Conservation (phyloP, 148 eudicot species). For the Amaranthus palmeri region DNA sequence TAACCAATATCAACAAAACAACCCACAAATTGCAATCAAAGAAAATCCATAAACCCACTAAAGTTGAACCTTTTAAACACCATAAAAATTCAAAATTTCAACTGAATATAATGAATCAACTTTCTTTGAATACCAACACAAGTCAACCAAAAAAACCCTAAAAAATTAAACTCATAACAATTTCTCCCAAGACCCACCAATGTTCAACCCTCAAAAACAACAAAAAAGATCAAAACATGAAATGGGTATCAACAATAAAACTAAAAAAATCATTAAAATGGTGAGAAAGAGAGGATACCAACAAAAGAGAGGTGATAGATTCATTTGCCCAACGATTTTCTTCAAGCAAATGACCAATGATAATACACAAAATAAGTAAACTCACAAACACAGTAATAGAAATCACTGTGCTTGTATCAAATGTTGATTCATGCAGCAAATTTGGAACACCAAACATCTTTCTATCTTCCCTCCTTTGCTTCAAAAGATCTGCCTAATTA, state of each 20-base stretch:
- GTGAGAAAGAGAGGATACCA: conserved; percentile 24
- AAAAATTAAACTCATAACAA: not conserved
- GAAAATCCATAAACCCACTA: no score
- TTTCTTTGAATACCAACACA: not conserved
- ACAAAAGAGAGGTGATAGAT: conserved; percentile 59
- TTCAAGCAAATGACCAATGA: conserved; percentile 63
- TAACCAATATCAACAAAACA: no score
- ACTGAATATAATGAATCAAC: no score
- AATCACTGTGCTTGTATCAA: conserved; percentile 37
- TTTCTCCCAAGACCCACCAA: not conserved
- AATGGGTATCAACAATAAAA: not conserved
- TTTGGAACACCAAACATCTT: conserved; percentile 23
- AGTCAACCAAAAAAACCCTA: conserved; percentile 1
- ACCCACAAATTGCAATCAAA: no score
- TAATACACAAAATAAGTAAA: conserved; percentile 49
- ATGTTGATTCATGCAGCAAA: conserved; percentile 22
- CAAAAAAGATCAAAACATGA: not conserved
- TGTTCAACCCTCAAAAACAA: not conserved
- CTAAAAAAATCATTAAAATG: not conserved
- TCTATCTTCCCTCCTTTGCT: not conserved
- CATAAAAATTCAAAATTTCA: no score
- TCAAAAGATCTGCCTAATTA: no score
- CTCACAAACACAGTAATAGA: conserved; percentile 46
- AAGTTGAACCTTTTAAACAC: no score
- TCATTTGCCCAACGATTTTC: conserved; percentile 65